phyloP scores from a whole-genome alignment of 2,329 filamentous ascomycete genomes.

The Ceratocystiopsis brevicomis region DNA sequence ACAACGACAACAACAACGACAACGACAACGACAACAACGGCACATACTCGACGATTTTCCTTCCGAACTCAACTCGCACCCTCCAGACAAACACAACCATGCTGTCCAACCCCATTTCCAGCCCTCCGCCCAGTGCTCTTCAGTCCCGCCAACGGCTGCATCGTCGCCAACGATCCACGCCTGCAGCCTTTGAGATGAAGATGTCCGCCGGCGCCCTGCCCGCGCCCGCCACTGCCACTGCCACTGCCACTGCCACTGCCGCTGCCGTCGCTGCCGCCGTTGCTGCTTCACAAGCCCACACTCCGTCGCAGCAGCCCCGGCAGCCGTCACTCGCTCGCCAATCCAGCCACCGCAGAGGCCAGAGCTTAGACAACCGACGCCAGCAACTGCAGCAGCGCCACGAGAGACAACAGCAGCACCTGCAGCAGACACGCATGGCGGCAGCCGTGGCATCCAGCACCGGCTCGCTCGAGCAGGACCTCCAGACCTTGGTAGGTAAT shows the following conservation, averaged over 20 bases:
- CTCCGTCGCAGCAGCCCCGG: slow-evolving; percentile 1
- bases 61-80: slow-evolving; percentile 14
- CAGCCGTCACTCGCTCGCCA: slow-evolving; percentile 18
- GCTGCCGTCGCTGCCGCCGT: not conserved
- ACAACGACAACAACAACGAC: slow-evolving; percentile 4
- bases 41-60: slow-evolving; percentile 6
- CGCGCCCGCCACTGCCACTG: slow-evolving; percentile 14
- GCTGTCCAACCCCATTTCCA: slow-evolving; percentile 31
- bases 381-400: slow-evolving; percentile 26
- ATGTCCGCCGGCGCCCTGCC: slow-evolving; percentile 25
- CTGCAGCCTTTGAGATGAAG: slow-evolving; percentile 49
- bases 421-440: slow-evolving; percentile 5
- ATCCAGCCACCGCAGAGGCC: slow-evolving; percentile 55
- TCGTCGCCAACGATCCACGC: slow-evolving; percentile 75
- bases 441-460: too few relatives aligned
- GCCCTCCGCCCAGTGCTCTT: slow-evolving; percentile 31
- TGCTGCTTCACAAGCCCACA: not conserved
- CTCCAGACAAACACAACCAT: slow-evolving; percentile 11
- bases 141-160: slow-evolving; percentile 58
- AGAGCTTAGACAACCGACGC: slow-evolving; percentile 61
- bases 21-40: slow-evolving; percentile 5
- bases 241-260: slow-evolving; percentile 13
- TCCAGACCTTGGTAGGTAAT: too few relatives aligned
- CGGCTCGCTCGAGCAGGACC: too few relatives aligned
- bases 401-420: slow-evolving; percentile 8